Evolutionary conservation across 805 yeast species (phyloP), one percentile per base, ranked within the genome.

Genomic region (Candida maris): DNA sequence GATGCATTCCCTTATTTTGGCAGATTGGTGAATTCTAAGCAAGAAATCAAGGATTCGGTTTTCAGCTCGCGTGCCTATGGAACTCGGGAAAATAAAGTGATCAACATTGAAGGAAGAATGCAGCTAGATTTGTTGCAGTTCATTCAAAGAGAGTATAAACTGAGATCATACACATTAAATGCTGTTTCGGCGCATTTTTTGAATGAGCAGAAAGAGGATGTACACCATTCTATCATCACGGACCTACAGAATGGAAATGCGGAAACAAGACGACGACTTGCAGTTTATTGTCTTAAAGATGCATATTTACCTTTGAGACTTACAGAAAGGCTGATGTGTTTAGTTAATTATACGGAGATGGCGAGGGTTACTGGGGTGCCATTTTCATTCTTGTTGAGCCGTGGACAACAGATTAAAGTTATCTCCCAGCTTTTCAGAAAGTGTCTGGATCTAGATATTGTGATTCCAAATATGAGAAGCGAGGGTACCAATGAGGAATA

Each of bases 321-420:
- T 24, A 62, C 89, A 51, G 97, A 91, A 46, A 94, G 91, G 53
- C 71, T 93, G 36, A 94, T 93, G 98, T 88, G 97, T 51, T 68
- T 93, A 42, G 95, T 94, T 42, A 93, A 93, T 55, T 93, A 93
- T 62, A 91, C 97, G 1, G 99, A 93, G 64, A 93, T 93, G 99
- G 97, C 98, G 2, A 81, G 99, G 67, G 99, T 93, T 19, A 93
- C 98, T 0, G 99, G 99, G 47, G 97, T 93, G 8, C 98, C 99
- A 0, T 87, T 93, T 53, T 83, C 96, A 1, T 91, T 79, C 55
- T 70, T 93, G 43, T 65, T 93, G 29, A 60, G 94, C 12, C 75
- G 99, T 56, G 99, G 99, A 26, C 99, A 93, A 66, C 98, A 94
- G 62, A 91, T 93, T 60, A 93, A 93, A 61, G 99, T 93, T 54